phyloP scores from a whole-genome alignment of 1,284 basidiomycete species.

The Malassezia cuniculi region DNA sequence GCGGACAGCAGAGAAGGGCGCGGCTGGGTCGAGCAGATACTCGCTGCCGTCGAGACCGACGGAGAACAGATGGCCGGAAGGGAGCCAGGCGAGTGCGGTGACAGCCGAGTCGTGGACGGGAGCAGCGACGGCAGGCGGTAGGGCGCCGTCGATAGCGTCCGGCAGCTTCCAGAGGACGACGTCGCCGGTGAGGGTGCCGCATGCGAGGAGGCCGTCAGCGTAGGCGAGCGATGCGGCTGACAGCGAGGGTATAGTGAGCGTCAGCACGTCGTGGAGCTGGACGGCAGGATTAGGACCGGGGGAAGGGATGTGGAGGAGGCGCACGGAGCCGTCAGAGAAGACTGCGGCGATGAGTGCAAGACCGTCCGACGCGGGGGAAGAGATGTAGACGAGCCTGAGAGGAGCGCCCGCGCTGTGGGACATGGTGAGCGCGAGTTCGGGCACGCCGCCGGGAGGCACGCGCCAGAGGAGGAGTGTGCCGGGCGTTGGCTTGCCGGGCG shows the following conservation, averaged over 20 bases:
- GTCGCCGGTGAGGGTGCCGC: too few species aligned
- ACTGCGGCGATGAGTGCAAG: slow-evolving; percentile 3
- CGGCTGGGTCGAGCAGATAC: slow-evolving; percentile 1
- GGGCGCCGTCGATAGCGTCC: not conserved
- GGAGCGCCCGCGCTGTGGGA: not conserved
- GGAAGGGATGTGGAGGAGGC: too few species aligned
- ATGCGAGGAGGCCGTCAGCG: too few species aligned
- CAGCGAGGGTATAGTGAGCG: too few species aligned
- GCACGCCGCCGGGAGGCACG: not conserved
- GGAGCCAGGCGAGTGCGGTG: slow-evolving; percentile 7
- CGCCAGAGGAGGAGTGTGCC: slow-evolving; percentile 7
- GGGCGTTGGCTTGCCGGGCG: not conserved
- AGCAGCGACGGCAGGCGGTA: not conserved
- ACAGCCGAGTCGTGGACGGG: slow-evolving; percentile 11
- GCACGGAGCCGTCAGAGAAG: slow-evolving; percentile 2
- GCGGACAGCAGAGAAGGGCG: slow-evolving; percentile 1
- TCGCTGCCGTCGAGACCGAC: slow-evolving; percentile 12
- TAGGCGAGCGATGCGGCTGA: too few species aligned
- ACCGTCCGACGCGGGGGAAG: slow-evolving; percentile 6
- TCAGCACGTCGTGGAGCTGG: too few species aligned
- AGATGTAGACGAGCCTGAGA: not conserved
- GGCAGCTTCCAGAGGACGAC: slow-evolving; percentile 7
- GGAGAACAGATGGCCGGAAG: slow-evolving; percentile 6
- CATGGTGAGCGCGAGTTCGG: not conserved
- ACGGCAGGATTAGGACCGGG: too few species aligned